A percentile compares a stretch with the other conserved stretches of the same genome.
phyloP scores from a whole-genome alignment of 1,284 basidiomycete genomes.

The Austroboletus niveus region DNA sequence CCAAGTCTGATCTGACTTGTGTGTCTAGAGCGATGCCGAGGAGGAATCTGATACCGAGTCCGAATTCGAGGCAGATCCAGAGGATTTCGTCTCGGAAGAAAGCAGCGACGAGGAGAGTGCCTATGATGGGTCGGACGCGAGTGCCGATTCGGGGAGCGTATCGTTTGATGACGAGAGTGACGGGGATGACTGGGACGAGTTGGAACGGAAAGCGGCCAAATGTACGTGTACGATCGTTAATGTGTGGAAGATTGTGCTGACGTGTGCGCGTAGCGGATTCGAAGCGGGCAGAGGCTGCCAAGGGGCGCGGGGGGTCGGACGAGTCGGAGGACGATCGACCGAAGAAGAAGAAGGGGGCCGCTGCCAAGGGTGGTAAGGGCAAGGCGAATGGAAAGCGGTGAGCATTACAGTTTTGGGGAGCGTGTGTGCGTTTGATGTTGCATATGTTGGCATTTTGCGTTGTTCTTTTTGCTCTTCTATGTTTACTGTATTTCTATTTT shows the following conservation, averaged over 20 bases:
- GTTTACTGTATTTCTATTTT: neutral
- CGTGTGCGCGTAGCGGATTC: constrained; percentile 55
- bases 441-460: neutral
- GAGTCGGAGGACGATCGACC: constrained; percentile 60
- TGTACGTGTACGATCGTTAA: constrained; percentile 42
- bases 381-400: constrained; percentile 45
- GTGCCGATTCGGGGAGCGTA: constrained; percentile 62
- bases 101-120: constrained; percentile 57
- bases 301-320: constrained; percentile 57
- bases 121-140: constrained; percentile 62
- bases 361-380: constrained; percentile 29
- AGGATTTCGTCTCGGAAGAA: constrained; percentile 50
- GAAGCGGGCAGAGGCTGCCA: constrained; percentile 52
- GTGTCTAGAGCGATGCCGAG: constrained; percentile 59
- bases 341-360: constrained; percentile 64
- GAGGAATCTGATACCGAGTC: constrained; percentile 74
- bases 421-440: neutral
- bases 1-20: too few species aligned
- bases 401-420: constrained; percentile 4
- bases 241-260: constrained; percentile 1
- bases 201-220: constrained; percentile 88
- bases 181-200: constrained; percentile 93
- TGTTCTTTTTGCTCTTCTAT: neutral
- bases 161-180: constrained; percentile 74
- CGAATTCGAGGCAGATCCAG: constrained; percentile 72